Percentiles rank a stretch among this genome's conserved stretches.
Evolutionary conservation across 2,329 filamentous ascomycete species (phyloP).

Genomic region (Setomelanomma holmii): DNA sequence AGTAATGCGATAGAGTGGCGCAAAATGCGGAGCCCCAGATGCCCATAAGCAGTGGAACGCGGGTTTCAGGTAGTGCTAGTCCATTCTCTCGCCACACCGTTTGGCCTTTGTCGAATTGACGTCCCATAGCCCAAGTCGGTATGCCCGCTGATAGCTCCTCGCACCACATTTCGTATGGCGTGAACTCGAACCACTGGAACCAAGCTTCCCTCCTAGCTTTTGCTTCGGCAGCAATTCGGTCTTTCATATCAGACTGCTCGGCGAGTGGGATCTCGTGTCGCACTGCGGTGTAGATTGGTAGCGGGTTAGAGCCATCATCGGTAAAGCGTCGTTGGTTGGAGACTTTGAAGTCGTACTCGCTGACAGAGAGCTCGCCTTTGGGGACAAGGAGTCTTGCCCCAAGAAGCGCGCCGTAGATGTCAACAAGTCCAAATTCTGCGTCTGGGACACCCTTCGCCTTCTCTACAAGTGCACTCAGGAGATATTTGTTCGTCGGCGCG

Average conservation of each 20-base stretch:
- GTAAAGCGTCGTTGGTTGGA: slow-evolving; percentile 84
- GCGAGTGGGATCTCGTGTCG: slow-evolving; percentile 88
- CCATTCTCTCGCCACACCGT: slow-evolving; percentile 69
- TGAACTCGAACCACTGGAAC: slow-evolving; percentile 97
- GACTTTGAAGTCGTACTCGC: slow-evolving; percentile 83
- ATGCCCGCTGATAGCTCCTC: slow-evolving; percentile 92
- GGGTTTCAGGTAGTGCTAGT: slow-evolving; percentile 80
- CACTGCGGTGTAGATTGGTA: slow-evolving; percentile 96
- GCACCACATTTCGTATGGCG: slow-evolving; percentile 93
- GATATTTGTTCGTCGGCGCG: slow-evolving; percentile 89
- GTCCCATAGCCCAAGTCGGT: slow-evolving; percentile 90
- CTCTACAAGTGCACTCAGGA: slow-evolving; percentile 87
- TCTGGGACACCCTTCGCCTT: slow-evolving; percentile 83
- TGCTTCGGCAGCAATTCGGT: slow-evolving; percentile 48
- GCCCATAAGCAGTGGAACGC: slow-evolving; percentile 84
- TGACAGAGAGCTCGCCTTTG: slow-evolving; percentile 79
- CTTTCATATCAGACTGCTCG: slow-evolving; percentile 51
- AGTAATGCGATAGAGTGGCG: slow-evolving; percentile 94
- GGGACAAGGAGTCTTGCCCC: slow-evolving; percentile 86
- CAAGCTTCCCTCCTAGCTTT: slow-evolving; percentile 72
- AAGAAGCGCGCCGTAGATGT: slow-evolving; percentile 87
- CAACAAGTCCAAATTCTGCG: slow-evolving; percentile 87
- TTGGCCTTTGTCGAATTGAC: slow-evolving; percentile 76
- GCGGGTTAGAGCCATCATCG: slow-evolving; percentile 77
- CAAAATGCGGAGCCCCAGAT: slow-evolving; percentile 98